Evolutionary conservation across 352 stramenopile species (phyloP), one percentile per base, ranked within the genome.

Genomic region (Poterioochromonas sp.): DNA sequence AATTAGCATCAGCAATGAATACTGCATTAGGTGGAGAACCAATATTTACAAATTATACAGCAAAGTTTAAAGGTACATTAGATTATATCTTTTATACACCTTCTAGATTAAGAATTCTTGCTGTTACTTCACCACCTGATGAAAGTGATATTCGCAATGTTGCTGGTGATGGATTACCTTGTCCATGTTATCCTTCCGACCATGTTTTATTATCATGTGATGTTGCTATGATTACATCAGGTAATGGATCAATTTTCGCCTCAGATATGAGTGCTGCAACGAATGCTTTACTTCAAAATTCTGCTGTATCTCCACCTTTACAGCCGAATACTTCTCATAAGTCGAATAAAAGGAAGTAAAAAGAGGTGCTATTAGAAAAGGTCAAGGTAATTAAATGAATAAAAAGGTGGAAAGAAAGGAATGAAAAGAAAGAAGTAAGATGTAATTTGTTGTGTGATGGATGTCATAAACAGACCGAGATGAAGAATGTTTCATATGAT

Each of bases 1-100:
- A 93, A 35, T 91, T 99, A 79, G 90, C 86, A 3, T 97, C 91
- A 82, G 91, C 93, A 0, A 99, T 98, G 84, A 89, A 90, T 51
- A 93, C 92, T 5, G 92, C 98, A 49, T 92, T 97, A 82, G 94
- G 95, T 39, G 82, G 89, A 49, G 95, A 99, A 86, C 96, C 96
- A 0, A 88, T 92, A 80, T 97, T 96, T 82, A 99, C 96, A 32
- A 99, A 99, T 86, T 98, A 97, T 83, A 99, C 95, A 11, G 86
- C 87, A 39, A 87, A 91, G 76, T 99, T 96, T 90, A 93, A 90
- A 65, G 96, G 96, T 44, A 88, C 95, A 15, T 85, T 93, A 60
- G 96, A 99, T 84, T 99, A 99, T 83, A 94, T 99, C 80, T 99
- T 97, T 97, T 87, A 96, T 90, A 26, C 86, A 88, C 8, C 88